Evolutionary conservation across 1,139 yeast species (phyloP).

Genomic region (Kazachstania sp.): DNA sequence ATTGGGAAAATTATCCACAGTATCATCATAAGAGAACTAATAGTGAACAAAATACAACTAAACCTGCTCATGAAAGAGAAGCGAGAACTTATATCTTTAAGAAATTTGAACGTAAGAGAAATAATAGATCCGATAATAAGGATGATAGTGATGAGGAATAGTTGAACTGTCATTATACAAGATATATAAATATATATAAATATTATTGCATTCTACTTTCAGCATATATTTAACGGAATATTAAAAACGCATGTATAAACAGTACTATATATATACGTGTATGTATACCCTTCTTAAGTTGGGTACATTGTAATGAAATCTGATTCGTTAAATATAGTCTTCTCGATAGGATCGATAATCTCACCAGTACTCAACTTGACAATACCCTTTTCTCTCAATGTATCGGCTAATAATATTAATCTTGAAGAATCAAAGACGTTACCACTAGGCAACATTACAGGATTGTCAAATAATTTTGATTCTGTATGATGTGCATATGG

Average conservation of each 20-base stretch:
- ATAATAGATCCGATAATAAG: constrained; percentile 18
- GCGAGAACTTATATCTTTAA: constrained; percentile 75
- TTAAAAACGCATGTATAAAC: too few species aligned
- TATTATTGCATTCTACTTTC: not conserved
- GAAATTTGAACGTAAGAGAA: constrained; percentile 27
- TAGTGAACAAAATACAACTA: constrained; percentile 68
- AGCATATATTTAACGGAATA: not conserved
- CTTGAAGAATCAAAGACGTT: constrained; percentile 64
- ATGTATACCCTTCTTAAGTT: constrained; percentile 35
- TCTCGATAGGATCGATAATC: constrained; percentile 64
- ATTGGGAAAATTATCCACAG: constrained; percentile 63
- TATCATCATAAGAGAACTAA: constrained; percentile 79
- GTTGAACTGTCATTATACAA: not conserved
- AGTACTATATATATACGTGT: too few species aligned
- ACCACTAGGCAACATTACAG: constrained; percentile 76
- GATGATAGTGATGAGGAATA: constrained; percentile 13
- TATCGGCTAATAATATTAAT: constrained; percentile 37
- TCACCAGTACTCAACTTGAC: constrained; percentile 32
- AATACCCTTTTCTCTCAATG: constrained; percentile 19
- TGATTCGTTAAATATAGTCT: constrained; percentile 44
- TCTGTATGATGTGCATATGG: constrained; percentile 78
- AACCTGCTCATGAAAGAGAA: constrained; percentile 60
- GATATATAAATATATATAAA: not conserved
- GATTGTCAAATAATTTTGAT: constrained; percentile 63
- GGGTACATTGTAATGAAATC: constrained; percentile 65